Evolutionary conservation across 768 basidiomycete species (phyloP).

Genomic region (Rhodotorula taiwanensis): DNA sequence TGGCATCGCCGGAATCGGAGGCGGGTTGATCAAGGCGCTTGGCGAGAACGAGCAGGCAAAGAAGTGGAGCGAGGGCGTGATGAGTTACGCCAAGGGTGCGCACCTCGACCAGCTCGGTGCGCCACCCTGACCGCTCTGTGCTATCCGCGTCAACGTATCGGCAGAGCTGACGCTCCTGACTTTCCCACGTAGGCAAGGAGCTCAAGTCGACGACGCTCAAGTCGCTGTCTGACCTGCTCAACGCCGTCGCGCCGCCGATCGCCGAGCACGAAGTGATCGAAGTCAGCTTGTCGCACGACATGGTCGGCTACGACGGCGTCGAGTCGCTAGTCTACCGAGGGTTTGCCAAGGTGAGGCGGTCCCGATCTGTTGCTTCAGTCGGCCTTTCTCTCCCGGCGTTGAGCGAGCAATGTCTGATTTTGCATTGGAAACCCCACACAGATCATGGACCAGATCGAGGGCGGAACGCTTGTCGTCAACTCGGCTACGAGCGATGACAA

Average conservation of each 20-base stretch:
- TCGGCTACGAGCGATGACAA: conserved; percentile 65
- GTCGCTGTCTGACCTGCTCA: conserved; percentile 82
- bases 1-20: conserved; percentile 36
- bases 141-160: background rate
- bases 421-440: conserved; percentile 41
- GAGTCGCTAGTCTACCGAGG: conserved; percentile 89
- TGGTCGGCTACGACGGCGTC: conserved; percentile 92
- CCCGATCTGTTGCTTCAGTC: background rate
- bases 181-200: conserved; percentile 63
- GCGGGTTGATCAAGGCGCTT: conserved; percentile 34
- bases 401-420: background rate
- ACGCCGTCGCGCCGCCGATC: conserved; percentile 95
- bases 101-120: conserved; percentile 84
- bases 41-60: conserved; percentile 66
- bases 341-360: conserved; percentile 58
- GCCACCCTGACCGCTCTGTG: conserved; percentile 35
- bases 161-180: background rate
- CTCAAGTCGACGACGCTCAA: conserved; percentile 80
- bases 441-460: conserved; percentile 92
- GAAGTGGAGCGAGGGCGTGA: conserved; percentile 77
- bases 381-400: background rate
- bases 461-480: conserved; percentile 83
- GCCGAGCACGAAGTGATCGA: conserved; percentile 97
- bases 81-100: conserved; percentile 78
- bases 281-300: conserved; percentile 90